These are phyloP conservation scores for Metrosideros polymorpha DNA, from an alignment of 441 rosid species.

Conservation along the genomic window DNA sequence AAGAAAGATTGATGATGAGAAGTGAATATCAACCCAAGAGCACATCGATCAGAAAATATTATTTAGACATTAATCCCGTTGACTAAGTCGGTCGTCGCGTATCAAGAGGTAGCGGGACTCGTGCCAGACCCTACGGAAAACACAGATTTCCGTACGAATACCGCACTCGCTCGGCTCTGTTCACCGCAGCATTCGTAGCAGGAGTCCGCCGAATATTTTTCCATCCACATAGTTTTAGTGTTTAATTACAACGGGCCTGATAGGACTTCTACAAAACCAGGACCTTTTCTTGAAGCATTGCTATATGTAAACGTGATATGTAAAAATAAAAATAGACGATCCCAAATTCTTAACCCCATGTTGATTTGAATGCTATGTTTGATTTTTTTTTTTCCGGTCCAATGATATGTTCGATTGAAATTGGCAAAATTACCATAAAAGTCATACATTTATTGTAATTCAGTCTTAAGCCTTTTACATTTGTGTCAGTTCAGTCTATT, in stretches of 20 bases:
- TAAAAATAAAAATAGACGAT: background rate
- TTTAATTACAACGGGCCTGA: background rate
- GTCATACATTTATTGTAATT: too few species aligned
- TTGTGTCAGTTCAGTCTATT: too few species aligned
- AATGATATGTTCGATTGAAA: too few species aligned
- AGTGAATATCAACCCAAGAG: background rate
- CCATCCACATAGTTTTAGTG: background rate
- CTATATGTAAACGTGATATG: background rate
- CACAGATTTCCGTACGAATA: background rate
- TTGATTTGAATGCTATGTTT: background rate
- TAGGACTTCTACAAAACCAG: background rate
- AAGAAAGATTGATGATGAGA: background rate
- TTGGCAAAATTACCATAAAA: too few species aligned
- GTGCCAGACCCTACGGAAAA: rapidly evolving
- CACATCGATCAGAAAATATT: background rate
- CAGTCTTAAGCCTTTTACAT: too few species aligned
- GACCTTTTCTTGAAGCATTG: background rate
- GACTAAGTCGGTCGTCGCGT: rapidly evolving
- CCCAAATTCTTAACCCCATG: background rate
- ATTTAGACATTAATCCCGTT: background rate
- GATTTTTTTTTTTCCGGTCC: too few species aligned
- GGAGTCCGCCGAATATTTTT: background rate
- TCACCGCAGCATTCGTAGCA: background rate
- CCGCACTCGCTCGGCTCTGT: background rate
- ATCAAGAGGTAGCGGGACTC: background rate